Conservation (phyloP, 257 asterid genomes). For the Ilex aquifolium region DNA sequence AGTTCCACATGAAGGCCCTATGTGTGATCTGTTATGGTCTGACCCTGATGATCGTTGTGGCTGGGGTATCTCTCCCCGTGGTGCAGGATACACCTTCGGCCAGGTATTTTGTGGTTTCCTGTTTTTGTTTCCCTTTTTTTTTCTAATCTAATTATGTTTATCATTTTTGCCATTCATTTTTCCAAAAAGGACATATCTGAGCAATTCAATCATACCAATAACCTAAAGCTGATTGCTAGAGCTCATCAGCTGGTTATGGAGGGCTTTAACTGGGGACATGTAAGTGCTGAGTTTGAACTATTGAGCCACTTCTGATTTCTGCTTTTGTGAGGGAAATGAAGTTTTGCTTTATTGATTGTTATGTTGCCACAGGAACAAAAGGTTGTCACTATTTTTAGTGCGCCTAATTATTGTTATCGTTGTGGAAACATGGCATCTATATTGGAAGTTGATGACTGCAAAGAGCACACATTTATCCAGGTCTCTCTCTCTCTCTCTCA, state of each 20-base stretch:
- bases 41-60: slow-evolving; percentile 99
- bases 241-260: slow-evolving; percentile 99
- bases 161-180: slow-evolving; percentile 4
- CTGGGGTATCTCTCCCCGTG: slow-evolving; percentile 99
- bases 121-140: not conserved
- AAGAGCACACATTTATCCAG: slow-evolving; percentile 87
- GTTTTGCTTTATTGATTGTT: slow-evolving; percentile 15
- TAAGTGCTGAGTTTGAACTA: slow-evolving; percentile 21
- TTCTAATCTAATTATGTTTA: slow-evolving; percentile 1
- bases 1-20: slow-evolving; percentile 99
- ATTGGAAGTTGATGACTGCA: slow-evolving; percentile 90
- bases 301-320: not conserved
- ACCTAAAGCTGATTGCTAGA: slow-evolving; percentile 78
- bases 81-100: slow-evolving; percentile 97
- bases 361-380: slow-evolving; percentile 73
- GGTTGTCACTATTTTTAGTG: slow-evolving; percentile 91
- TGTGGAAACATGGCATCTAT: slow-evolving; percentile 98
- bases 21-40: slow-evolving; percentile 97
- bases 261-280: slow-evolving; percentile 98
- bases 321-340: slow-evolving; percentile 1
- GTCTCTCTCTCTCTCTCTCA: slow-evolving; percentile 30
- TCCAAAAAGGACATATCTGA: slow-evolving; percentile 78
- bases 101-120: slow-evolving; percentile 44
- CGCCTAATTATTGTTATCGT: slow-evolving; percentile 94
- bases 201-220: slow-evolving; percentile 91